Conservation (phyloP, 2,329 filamentous ascomycete genomes). For the Fonsecaea nubica region DNA sequence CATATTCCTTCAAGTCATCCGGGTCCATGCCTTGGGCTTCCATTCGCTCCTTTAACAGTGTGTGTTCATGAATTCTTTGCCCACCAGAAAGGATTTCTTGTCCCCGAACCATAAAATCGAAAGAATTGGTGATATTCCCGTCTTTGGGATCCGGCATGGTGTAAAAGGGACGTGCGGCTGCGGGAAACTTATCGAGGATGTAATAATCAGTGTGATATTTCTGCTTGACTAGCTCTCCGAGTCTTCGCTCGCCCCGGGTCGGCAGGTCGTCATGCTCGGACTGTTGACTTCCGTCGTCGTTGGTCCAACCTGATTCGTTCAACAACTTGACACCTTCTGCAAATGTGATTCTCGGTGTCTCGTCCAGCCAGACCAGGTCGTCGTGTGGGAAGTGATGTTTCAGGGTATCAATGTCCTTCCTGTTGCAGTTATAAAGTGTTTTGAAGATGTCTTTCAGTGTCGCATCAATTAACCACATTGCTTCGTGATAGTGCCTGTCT, state of each 20-base stretch:
- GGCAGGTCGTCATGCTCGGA: constrained; percentile 74
- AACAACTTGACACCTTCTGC: constrained; percentile 74
- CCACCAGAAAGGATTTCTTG: constrained; percentile 84
- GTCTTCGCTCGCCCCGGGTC: constrained; percentile 76
- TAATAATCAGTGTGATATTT: constrained; percentile 84
- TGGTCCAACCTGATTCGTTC: constrained; percentile 68
- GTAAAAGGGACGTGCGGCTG: constrained; percentile 79
- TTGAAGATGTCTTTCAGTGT: constrained; percentile 76
- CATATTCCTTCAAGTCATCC: constrained; percentile 76
- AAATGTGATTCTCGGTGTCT: constrained; percentile 77
- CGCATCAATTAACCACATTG: constrained; percentile 72
- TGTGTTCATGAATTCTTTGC: constrained; percentile 78
- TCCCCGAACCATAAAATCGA: constrained; percentile 83
- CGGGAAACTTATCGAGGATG: constrained; percentile 83
- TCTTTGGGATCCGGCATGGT: constrained; percentile 75
- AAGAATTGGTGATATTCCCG: constrained; percentile 75
- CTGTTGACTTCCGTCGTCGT: constrained; percentile 71
- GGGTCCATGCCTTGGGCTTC: constrained; percentile 70
- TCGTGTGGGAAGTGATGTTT: constrained; percentile 78
- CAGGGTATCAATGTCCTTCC: constrained; percentile 71
- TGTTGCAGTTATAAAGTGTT: constrained; percentile 66
- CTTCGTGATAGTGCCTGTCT: constrained; percentile 78
- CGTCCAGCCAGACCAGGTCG: constrained; percentile 76
- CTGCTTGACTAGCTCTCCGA: constrained; percentile 76
- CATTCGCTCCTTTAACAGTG: constrained; percentile 72